Percentiles rank a stretch among this genome's conserved stretches.
These are phyloP conservation scores for Phanerochaete carnosa DNA, from an alignment of 768 basidiomycete species.

Conservation along the genomic window DNA sequence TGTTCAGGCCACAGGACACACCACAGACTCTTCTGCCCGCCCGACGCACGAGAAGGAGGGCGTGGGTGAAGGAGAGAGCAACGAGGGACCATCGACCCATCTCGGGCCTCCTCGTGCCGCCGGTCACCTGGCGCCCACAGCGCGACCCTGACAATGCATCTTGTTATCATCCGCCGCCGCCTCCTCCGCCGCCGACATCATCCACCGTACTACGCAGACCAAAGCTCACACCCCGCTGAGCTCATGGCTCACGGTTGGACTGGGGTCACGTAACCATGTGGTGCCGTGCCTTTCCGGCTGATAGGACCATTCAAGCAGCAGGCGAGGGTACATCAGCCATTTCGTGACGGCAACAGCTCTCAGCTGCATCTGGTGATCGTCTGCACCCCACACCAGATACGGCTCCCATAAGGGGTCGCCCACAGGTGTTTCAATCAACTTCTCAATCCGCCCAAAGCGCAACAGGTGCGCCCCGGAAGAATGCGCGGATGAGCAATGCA, in stretches of 20 bases:
- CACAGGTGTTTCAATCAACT: background rate
- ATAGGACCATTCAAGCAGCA: background rate
- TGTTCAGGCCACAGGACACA: background rate
- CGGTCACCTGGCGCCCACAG: background rate
- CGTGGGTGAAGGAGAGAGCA: background rate
- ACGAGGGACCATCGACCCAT: background rate
- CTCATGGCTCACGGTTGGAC: background rate
- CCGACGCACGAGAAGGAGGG: background rate
- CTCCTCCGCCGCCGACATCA: background rate
- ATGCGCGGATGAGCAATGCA: background rate
- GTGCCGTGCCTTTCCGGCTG: background rate
- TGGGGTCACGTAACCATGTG: conserved; percentile 2
- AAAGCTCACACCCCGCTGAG: background rate
- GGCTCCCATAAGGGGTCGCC: background rate
- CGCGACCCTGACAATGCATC: background rate
- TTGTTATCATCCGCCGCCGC: background rate
- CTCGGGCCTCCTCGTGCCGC: background rate
- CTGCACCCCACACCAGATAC: background rate
- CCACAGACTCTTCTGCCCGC: background rate
- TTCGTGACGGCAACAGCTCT: background rate
- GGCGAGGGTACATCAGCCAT: background rate
- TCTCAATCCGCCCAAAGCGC: background rate
- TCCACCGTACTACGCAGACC: background rate
- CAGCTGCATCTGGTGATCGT: conserved; percentile 1
- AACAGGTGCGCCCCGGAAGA: background rate